These are phyloP conservation scores for Wallacemonas sp. DNA, from an alignment of 208 protist genomes.

Conservation along the genomic window DNA sequence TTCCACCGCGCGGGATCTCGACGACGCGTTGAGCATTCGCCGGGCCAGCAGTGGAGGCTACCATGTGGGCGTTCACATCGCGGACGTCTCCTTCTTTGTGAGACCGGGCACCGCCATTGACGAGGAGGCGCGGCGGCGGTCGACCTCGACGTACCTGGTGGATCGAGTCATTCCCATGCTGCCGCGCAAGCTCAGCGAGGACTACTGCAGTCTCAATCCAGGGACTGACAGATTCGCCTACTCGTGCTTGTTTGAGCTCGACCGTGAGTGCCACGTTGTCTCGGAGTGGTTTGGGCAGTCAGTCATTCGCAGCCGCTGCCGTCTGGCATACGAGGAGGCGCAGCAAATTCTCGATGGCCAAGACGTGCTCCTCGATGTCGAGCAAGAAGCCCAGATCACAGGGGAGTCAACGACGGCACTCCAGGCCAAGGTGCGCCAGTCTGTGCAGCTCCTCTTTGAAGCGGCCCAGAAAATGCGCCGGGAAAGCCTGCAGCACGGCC, in stretches of 20 bases:
- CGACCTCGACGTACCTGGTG: conserved; percentile 89
- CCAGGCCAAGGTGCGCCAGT: conserved; percentile 30
- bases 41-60: conserved; percentile 36
- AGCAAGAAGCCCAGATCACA: conserved; percentile 14
- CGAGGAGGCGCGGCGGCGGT: conserved; percentile 75
- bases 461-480: conserved; percentile 53
- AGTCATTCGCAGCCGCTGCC: conserved; percentile 88
- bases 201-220: conserved; percentile 89
- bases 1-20: conserved; percentile 80
- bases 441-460: conserved; percentile 56
- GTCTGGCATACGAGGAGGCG: conserved; percentile 82
- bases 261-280: conserved; percentile 59
- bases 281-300: conserved; percentile 86
- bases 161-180: conserved; percentile 92
- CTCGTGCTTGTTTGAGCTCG: conserved; percentile 80
- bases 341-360: conserved; percentile 72
- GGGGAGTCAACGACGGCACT: conserved; percentile 13
- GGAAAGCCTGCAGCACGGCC: conserved; percentile 48
- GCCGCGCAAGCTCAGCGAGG: conserved; percentile 81
- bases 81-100: conserved; percentile 93
- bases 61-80: conserved; percentile 95
- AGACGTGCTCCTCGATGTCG: conserved; percentile 25
- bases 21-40: conserved; percentile 86
- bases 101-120: conserved; percentile 66
- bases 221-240: conserved; percentile 88